A percentile compares a stretch with the other conserved stretches of the same genome.
These are phyloP conservation scores for Meyerozyma carpophila DNA, from an alignment of 1,139 yeast genomes.

Conservation along the genomic window DNA sequence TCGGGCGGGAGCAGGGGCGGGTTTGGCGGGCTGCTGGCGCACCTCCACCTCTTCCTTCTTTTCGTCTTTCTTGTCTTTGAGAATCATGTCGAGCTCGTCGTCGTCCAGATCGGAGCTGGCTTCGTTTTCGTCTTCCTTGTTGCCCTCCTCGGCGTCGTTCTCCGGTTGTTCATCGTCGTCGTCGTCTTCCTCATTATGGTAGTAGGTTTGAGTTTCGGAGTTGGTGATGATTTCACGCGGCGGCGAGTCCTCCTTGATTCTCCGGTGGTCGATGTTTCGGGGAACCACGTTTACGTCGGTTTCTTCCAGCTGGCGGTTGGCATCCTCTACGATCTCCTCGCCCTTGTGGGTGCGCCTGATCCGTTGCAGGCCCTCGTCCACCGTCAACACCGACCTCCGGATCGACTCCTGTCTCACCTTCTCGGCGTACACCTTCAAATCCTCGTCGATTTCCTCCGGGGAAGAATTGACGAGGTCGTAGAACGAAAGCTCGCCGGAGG, in stretches of 20 bases:
- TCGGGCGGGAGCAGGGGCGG: constrained; percentile 11
- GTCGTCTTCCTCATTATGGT: constrained; percentile 3
- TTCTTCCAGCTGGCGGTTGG: constrained; percentile 21
- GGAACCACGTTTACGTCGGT: constrained; percentile 32
- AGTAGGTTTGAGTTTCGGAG: constrained; percentile 6
- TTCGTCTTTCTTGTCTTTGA: constrained; percentile 7
- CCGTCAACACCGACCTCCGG: constrained; percentile 57
- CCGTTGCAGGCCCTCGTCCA: constrained; percentile 47
- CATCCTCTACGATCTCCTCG: constrained; percentile 68
- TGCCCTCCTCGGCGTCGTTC: constrained; percentile 12
- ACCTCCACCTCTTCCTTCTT: constrained; percentile 5
- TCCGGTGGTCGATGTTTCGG: constrained; percentile 39
- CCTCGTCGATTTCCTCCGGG: constrained; percentile 68
- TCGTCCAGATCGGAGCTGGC: constrained; percentile 3
- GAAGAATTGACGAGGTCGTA: constrained; percentile 51
- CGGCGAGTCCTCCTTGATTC: constrained; percentile 19
- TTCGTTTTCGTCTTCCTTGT: constrained; percentile 15
- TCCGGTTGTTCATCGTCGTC: constrained; percentile 11
- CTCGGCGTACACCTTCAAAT: constrained; percentile 63
- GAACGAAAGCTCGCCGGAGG: constrained; percentile 39
- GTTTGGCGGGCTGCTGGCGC: constrained; percentile 4
- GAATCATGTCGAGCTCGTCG: constrained; percentile 4
- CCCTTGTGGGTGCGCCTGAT: constrained; percentile 82
- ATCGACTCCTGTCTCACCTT: constrained; percentile 66
- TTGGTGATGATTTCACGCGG: constrained; percentile 4